Evolutionary conservation across 176 grass and related monocot genomes (phyloP), one percentile per base, ranked within the genome.

Genomic region (Hordeum vulgare): DNA sequence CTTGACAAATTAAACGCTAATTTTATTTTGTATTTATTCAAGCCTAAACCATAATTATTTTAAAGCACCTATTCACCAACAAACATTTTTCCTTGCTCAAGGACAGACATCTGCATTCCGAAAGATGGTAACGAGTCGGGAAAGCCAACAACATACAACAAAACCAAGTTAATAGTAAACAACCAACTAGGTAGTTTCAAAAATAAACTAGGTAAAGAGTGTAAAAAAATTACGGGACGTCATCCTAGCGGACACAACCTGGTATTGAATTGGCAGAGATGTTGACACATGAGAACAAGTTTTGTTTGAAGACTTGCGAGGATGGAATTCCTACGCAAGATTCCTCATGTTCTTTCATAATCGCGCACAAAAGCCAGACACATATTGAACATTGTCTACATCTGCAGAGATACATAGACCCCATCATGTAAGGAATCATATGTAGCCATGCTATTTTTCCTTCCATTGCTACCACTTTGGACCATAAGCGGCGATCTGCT

Each of bases 401-500:
- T 73, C 82, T 86, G 45, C 56, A 63, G 73, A 66, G 83, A 82
- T 73, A 71, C 72, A 86, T 6, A 6, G 14, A 49, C 45, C 12
- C 70, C 49, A 23, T 58, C 65, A 82, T 81, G 79, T 77, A 66
- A 66, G 74, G 65, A 26, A 20, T 86, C 88, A 78, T 84, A 83
- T 79, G 72, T 40, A 83, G 10, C 72, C 42, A 81, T n/a, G 0
- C 12, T 45, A n/a, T n/a, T 7, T 77, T 69, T 26, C 36, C 27
- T 41, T 67, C 76, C 66, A 83, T 49, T 15, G 66, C 83, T 72
- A 81, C 86, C 90, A 71, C 29, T 88, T 85, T 37, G 76, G 75
- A 40, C 83, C 82, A 61, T 79, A 89, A 39, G 82, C 87, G 65
- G 86, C 85, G 62, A 97, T 97, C 82, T 89, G 86, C 83, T 91